A percentile compares a stretch with the other conserved stretches of the same genome.
phyloP scores from a whole-genome alignment of 257 asterid species.

The Fraxinus quadrangulata region DNA sequence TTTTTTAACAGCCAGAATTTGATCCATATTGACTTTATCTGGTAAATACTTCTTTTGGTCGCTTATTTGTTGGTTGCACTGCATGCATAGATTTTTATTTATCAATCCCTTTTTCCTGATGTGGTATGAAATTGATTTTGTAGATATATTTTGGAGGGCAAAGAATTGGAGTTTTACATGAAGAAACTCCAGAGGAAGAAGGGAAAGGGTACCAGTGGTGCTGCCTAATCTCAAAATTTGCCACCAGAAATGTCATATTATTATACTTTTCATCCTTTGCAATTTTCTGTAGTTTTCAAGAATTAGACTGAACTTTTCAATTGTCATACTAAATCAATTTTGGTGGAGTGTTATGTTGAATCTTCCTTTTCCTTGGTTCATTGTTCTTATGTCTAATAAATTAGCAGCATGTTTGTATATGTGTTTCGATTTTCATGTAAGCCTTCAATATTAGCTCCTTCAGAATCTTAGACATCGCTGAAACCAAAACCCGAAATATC shows the following conservation, averaged over 20 bases:
- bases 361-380: not conserved
- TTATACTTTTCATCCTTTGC: not conserved
- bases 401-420: not conserved
- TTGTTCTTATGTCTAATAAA: not conserved
- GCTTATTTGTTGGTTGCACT: not conserved
- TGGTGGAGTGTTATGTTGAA: not conserved
- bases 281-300: constrained; percentile 1
- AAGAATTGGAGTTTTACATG: constrained; percentile 45
- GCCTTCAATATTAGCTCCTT: not conserved
- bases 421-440: not conserved
- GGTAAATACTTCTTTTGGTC: too few species aligned
- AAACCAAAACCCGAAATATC: too few species aligned
- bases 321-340: not conserved
- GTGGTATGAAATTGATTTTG: not conserved
- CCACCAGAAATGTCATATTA: not conserved
- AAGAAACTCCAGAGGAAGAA: constrained; percentile 44
- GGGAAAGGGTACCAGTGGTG: constrained; percentile 35
- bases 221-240: constrained; percentile 14
- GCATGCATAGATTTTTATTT: not conserved
- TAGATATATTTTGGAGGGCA: constrained; percentile 41
- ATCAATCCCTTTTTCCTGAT: not conserved
- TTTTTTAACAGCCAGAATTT: too few species aligned
- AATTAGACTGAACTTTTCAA: not conserved
- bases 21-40: too few species aligned
- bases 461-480: too few species aligned